Percentiles rank a stretch among this genome's conserved stretches.
Evolutionary conservation across 2,329 filamentous ascomycete species (phyloP).

Genomic region (Lecanosticta acicola): DNA sequence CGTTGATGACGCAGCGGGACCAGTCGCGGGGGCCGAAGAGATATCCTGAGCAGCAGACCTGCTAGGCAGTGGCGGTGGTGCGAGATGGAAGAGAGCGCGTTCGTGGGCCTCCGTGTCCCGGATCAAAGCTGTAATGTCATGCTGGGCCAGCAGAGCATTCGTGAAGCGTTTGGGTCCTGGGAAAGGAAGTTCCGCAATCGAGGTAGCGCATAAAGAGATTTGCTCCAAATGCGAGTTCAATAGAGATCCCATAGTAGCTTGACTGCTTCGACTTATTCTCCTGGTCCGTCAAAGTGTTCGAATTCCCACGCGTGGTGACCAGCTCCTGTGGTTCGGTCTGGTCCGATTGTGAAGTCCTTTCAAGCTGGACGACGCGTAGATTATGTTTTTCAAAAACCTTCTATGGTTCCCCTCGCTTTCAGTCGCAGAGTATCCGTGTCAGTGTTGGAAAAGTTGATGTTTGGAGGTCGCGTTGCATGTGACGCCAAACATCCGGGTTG

Average conservation of each 20-base stretch:
- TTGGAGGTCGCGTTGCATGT: slow-evolving; percentile 1
- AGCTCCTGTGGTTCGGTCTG: no score
- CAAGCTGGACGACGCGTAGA: no score
- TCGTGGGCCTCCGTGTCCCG: slow-evolving; percentile 94
- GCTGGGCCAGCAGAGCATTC: slow-evolving; percentile 73
- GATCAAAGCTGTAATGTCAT: slow-evolving; percentile 91
- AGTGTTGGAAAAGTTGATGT: not conserved
- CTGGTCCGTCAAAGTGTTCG: not conserved
- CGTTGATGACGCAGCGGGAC: slow-evolving; percentile 11
- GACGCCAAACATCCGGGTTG: not conserved
- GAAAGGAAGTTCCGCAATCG: slow-evolving; percentile 55
- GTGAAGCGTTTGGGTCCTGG: slow-evolving; percentile 90
- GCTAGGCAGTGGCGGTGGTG: slow-evolving; percentile 55
- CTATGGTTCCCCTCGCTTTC: no score
- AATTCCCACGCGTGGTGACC: not conserved
- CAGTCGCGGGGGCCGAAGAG: slow-evolving; percentile 8
- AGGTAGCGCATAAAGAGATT: slow-evolving; percentile 45
- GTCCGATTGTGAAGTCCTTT: no score
- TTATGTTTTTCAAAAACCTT: no score
- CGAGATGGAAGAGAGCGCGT: slow-evolving; percentile 87
- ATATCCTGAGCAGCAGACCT: slow-evolving; percentile 40
- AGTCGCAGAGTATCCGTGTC: no score
- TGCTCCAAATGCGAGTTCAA: slow-evolving; percentile 47
- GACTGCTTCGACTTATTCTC: no score
- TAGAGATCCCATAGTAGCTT: slow-evolving; percentile 31